Evolutionary conservation across 2,329 filamentous ascomycete genomes (phyloP).

Genomic region (Hortaea werneckii): DNA sequence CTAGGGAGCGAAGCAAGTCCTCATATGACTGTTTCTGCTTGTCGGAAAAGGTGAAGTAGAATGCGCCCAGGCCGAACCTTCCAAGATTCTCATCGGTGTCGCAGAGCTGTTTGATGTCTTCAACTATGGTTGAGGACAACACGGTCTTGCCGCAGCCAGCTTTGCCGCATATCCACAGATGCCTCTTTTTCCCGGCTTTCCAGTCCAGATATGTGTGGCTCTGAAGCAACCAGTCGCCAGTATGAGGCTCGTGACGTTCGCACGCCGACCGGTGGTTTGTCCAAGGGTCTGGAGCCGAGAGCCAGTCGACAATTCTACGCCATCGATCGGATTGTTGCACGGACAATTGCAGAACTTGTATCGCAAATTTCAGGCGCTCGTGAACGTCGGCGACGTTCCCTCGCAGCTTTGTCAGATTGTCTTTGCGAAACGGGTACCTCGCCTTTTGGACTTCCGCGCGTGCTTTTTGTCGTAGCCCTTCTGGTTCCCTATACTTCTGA

Average conservation of each 20-base stretch:
- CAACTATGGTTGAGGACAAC: conserved; percentile 13
- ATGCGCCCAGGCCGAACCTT: conserved; percentile 6
- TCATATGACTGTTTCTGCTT: conserved; percentile 12
- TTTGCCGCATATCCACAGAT: conserved; percentile 14
- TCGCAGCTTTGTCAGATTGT: conserved; percentile 6
- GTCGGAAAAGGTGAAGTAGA: conserved; percentile 18
- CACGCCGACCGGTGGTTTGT: conserved; percentile 11
- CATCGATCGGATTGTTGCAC: neutral
- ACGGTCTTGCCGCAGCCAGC: conserved; percentile 17
- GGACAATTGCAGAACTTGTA: neutral
- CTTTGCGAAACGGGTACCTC: conserved; percentile 7
- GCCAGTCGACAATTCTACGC: conserved; percentile 9
- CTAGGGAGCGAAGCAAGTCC: conserved; percentile 9
- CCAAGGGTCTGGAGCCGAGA: conserved; percentile 10
- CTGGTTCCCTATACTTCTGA: conserved; percentile 1
- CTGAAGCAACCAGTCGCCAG: conserved; percentile 14
- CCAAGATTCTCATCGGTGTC: neutral
- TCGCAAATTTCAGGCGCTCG: neutral
- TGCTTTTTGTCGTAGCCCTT: conserved; percentile 6
- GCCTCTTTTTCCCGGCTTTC: conserved; percentile 1
- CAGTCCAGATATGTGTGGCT: conserved; percentile 9
- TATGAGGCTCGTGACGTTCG: conserved; percentile 9
- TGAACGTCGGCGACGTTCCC: conserved; percentile 2
- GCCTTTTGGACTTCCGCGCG: conserved; percentile 1
- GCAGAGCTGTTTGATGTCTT: conserved; percentile 10